These are phyloP conservation scores for Coleophoma crateriformis DNA, from an alignment of 2,329 filamentous ascomycete genomes.

Conservation along the genomic window DNA sequence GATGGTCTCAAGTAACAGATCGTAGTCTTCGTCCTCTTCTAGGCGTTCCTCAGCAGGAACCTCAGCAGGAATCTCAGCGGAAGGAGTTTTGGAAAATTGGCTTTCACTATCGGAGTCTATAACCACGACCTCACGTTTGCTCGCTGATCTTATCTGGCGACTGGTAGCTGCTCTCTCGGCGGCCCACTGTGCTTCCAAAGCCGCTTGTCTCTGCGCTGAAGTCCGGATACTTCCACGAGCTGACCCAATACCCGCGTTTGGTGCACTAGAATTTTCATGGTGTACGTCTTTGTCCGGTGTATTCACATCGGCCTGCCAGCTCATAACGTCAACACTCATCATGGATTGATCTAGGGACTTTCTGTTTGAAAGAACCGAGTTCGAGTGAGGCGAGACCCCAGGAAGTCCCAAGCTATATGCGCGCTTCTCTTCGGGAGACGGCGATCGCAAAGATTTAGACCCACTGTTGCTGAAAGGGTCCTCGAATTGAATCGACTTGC, in stretches of 20 bases:
- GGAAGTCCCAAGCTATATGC: constrained; percentile 18
- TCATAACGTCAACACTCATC: constrained; percentile 3
- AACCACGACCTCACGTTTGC: constrained; percentile 15
- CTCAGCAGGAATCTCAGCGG: not conserved
- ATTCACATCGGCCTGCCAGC: constrained; percentile 2
- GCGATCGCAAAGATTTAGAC: constrained; percentile 5
- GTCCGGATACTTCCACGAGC: not conserved
- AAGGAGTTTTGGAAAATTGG: not conserved
- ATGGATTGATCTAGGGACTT: constrained; percentile 6
- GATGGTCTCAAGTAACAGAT: constrained; percentile 24
- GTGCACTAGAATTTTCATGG: not conserved
- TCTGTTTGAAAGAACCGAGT: constrained; percentile 9
- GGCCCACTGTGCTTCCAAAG: constrained; percentile 15
- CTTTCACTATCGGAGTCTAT: constrained; percentile 18
- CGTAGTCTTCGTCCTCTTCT: constrained; percentile 16
- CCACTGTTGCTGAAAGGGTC: constrained; percentile 18
- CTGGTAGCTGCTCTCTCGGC: constrained; percentile 19
- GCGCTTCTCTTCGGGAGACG: constrained; percentile 15
- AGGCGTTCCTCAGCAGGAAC: too few relatives aligned
- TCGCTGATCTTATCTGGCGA: constrained; percentile 14
- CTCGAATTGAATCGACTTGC: constrained; percentile 11
- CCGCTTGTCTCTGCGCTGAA: not conserved
- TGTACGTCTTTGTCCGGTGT: not conserved
- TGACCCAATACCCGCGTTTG: not conserved
- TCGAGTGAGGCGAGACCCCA: constrained; percentile 3